Percentiles rank a stretch among this genome's conserved stretches.
Evolutionary conservation across 1,284 basidiomycete genomes (phyloP).

Genomic region (Laetiporus sulphureus): DNA sequence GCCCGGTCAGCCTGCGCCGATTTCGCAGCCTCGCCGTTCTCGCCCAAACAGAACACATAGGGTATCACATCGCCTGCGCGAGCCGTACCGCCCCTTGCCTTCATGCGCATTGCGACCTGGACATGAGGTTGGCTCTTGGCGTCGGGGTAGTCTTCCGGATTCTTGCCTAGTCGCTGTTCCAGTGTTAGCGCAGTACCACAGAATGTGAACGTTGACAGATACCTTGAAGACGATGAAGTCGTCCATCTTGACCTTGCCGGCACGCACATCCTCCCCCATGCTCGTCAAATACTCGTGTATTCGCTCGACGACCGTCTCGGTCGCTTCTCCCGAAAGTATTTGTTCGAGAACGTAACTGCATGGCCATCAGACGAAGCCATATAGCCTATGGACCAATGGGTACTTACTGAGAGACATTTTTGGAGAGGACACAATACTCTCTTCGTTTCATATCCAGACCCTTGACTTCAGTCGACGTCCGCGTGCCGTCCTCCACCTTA

Average conservation of each 20-base stretch:
- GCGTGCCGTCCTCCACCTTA: slow-evolving; percentile 79
- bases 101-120: slow-evolving; percentile 92
- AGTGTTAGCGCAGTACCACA: neutral
- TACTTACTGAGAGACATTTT: slow-evolving; percentile 85
- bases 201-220: slow-evolving; percentile 4
- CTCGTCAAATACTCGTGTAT: slow-evolving; percentile 89
- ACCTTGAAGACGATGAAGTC: slow-evolving; percentile 96
- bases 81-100: slow-evolving; percentile 75
- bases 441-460: slow-evolving; percentile 99
- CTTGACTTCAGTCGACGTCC: slow-evolving; percentile 85
- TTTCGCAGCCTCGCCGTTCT: slow-evolving; percentile 70
- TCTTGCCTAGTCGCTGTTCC: slow-evolving; percentile 81
- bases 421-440: slow-evolving; percentile 91
- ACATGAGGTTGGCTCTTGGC: slow-evolving; percentile 95
- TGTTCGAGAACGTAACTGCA: slow-evolving; percentile 83
- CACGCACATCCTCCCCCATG: slow-evolving; percentile 72
- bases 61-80: slow-evolving; percentile 91
- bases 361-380: neutral
- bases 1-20: slow-evolving; percentile 86
- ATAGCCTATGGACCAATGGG: neutral
- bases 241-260: slow-evolving; percentile 75
- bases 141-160: slow-evolving; percentile 95
- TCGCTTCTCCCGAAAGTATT: slow-evolving; percentile 87
- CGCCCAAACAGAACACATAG: slow-evolving; percentile 87
- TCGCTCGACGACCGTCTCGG: slow-evolving; percentile 84